phyloP scores from a whole-genome alignment of 2,329 filamentous ascomycete species.

The Pyrenophora teres region DNA sequence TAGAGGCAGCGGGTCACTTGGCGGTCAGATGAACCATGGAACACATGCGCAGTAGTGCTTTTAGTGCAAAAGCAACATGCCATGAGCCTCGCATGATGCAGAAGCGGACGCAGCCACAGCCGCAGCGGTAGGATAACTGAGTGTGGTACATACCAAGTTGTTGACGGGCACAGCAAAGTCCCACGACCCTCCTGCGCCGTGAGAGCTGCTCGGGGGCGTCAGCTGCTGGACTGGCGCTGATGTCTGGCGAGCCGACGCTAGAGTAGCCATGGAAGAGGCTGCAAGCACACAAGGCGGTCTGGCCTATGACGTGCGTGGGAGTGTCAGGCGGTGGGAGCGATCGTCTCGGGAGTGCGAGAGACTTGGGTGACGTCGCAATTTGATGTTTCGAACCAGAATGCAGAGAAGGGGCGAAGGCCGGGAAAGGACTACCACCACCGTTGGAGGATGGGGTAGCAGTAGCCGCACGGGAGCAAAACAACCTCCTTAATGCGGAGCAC shows the following conservation, averaged over 20 bases:
- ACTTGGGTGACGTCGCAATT: constrained; percentile 3
- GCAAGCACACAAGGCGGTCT: constrained; percentile 6
- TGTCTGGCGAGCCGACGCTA: constrained; percentile 40
- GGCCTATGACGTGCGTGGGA: constrained; percentile 14
- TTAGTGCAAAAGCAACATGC: constrained; percentile 9
- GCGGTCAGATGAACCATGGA: constrained; percentile 29
- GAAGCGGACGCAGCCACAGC: neutral
- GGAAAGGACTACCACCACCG: constrained; percentile 9
- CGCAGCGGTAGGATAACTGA: neutral
- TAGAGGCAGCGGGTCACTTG: constrained; percentile 11
- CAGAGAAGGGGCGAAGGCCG: constrained; percentile 10
- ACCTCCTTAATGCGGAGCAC: constrained; percentile 13
- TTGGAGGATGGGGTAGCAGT: constrained; percentile 6
- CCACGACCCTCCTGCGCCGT: constrained; percentile 46
- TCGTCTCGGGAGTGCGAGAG: constrained; percentile 11
- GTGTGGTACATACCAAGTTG: constrained; percentile 39
- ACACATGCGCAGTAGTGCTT: constrained; percentile 29
- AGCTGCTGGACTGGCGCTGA: constrained; percentile 39
- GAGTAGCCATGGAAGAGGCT: constrained; percentile 38
- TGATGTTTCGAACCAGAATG: neutral
- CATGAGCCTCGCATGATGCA: constrained; percentile 18
- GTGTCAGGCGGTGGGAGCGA: constrained; percentile 2
- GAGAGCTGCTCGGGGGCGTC: constrained; percentile 48
- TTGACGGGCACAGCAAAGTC: constrained; percentile 48
- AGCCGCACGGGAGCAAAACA: constrained; percentile 5